phyloP scores from a whole-genome alignment of 75 land plant species.

The Isoetes taiwanensis region DNA sequence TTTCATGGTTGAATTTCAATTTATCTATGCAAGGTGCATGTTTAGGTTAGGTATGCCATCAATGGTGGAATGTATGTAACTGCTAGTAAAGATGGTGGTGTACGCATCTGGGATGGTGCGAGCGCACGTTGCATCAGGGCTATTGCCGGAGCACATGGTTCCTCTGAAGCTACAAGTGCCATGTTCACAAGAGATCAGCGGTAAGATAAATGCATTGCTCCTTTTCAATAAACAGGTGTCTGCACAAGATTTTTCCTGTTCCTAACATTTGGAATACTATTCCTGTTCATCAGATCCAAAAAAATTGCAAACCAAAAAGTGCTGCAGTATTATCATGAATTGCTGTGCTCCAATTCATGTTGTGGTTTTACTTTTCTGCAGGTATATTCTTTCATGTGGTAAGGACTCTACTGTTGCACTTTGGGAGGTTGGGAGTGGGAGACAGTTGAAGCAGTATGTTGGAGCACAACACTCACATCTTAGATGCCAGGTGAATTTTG shows the following conservation, averaged over 20 bases:
- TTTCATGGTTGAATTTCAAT: background rate
- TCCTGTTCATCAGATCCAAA: too few species aligned
- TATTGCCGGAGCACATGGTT: slow-evolving; percentile 63
- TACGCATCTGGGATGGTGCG: slow-evolving; percentile 80
- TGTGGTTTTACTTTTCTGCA: slow-evolving; percentile 11
- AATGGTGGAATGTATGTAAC: slow-evolving; percentile 84
- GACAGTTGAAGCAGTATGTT: slow-evolving; percentile 55
- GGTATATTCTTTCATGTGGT: slow-evolving; percentile 83
- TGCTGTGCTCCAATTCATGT: slow-evolving; percentile 1
- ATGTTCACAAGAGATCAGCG: slow-evolving; percentile 73
- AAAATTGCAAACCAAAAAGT: too few species aligned
- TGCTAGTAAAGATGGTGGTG: slow-evolving; percentile 83
- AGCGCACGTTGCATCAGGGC: slow-evolving; percentile 64
- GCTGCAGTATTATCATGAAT: slow-evolving; percentile 13
- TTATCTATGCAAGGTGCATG: background rate
- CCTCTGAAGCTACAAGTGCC: slow-evolving; percentile 78
- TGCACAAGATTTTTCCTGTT: too few species aligned
- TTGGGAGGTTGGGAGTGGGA: slow-evolving; percentile 83
- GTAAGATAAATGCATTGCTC: slow-evolving; percentile 12
- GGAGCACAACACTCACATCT: slow-evolving; percentile 62
- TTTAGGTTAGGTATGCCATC: slow-evolving; percentile 65
- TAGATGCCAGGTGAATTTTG: slow-evolving; percentile 64
- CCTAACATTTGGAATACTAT: too few species aligned
- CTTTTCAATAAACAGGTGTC: background rate
- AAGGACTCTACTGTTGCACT: slow-evolving; percentile 69